These are phyloP conservation scores for Tetrapisispora phaffii DNA, from an alignment of 805 yeast genomes.

Conservation along the genomic window DNA sequence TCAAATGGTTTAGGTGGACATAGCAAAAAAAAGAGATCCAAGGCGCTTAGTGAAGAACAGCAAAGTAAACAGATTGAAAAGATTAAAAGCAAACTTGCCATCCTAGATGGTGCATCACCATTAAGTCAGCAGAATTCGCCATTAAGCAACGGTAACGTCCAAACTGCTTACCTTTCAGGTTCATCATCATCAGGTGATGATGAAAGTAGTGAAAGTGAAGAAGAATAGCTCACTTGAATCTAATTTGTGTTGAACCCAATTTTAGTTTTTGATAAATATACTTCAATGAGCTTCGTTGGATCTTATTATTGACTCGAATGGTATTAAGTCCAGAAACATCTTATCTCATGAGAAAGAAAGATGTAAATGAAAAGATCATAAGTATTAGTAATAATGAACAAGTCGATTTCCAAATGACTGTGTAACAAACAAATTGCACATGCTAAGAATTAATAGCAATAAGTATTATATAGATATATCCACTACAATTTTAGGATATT, in stretches of 20 bases:
- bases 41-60: constrained; percentile 55
- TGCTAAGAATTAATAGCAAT: constrained; percentile 1
- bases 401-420: neutral
- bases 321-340: no score
- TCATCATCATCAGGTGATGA: constrained; percentile 38
- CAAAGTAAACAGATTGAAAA: constrained; percentile 58
- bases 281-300: no score
- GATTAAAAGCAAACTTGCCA: constrained; percentile 65
- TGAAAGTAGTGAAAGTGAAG: constrained; percentile 60
- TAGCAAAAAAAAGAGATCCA: constrained; percentile 38
- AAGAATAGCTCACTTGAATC: constrained; percentile 37
- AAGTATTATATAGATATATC: constrained; percentile 3
- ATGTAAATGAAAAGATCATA: no score
- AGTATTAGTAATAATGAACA: no score
- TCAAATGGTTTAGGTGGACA: constrained; percentile 14
- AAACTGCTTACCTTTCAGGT: constrained; percentile 8
- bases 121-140: constrained; percentile 34
- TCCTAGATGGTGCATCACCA: constrained; percentile 49
- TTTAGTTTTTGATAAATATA: no score
- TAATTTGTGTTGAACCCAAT: no score
- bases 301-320: no score
- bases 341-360: no score
- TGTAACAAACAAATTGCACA: neutral
- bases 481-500: neutral
- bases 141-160: constrained; percentile 17